Base-by-base conservation (phyloP, 176 grass and related monocot genomes). In the Pontederia paniculata region DNA sequence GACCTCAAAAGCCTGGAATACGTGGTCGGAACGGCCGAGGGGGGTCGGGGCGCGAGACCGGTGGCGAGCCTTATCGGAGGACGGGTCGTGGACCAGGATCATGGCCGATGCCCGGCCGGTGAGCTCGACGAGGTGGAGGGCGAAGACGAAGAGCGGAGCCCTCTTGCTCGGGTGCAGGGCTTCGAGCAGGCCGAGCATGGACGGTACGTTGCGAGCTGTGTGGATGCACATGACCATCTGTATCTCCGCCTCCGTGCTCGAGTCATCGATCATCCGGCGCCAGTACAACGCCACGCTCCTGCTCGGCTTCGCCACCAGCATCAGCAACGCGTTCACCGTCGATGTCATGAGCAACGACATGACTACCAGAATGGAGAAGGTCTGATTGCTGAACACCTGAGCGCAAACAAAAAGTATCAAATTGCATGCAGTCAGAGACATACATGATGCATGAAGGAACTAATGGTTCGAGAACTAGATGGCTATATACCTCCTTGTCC, bases 61-160 rank as follows among this genome's bases (percentile, higher is more conserved):
- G 12, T 1, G n/a, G 16, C 2, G 63, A 47, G 11, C 12, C 20
- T 11, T 17, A 15, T 4, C 42, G 12, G n/a, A n/a, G 44, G 54
- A 13, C 9, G 63, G 6, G 28, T 41, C 15, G 28, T 67, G 48
- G 23, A 67, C 28, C 11, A 67, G 25, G 28, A 67, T 48, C 49
- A 67, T 43, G 31, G 63, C 63, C 1, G 63, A 12, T 23, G 63
- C 48, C 9, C 63, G 63, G 17, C 63, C 28, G 0, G 49, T 43
- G 49, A 67, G 63, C 49, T 53, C 48, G 11, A 67, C 9, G 5
- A 66, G 63, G 23, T 66, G 47, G 23, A 66, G 63, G 48, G 63
- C 22, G 48, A 50, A 66, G 0, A 67, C 25, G n/a, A 44, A 54
- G 63, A 67, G 16, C 1, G 63, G 63, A 16, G 63, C 42, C 16